Evolutionary conservation across 176 grass and related monocot species (phyloP), one percentile per base, ranked within the genome.

Genomic region (Musa acuminata): DNA sequence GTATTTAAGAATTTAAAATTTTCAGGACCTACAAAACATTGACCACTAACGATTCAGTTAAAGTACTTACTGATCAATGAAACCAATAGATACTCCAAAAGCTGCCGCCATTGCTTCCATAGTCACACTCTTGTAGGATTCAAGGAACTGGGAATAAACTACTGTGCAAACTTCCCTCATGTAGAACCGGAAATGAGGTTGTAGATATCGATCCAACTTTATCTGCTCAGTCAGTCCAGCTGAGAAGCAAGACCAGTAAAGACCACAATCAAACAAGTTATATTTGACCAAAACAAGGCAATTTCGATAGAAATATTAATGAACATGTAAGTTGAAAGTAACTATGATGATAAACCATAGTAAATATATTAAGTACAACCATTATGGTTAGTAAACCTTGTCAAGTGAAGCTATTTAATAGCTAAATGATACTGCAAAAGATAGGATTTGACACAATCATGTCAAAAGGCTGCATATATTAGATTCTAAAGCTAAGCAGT

Each of bases 81-180:
- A 99, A 89, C 91, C 88, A 43, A 89, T 79, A 9, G 86, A 87
- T 14, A 94, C 96, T n/a, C 96, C 91, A 83, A 95, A 99, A 68
- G 91, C 86, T 54, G 86, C 77, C 43, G 96, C 90, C 96, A 99
- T 95, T 49, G 91, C 91, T 87, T 99, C 88, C 96, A 99, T 99
- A 1, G 88, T 99, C 73, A 99, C 91, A 55, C 96, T 99, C 73
- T 99, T 99, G 88, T 99, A 95, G n/a, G 96, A 99, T 79, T 95
- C 91, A 1, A 99, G 84, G 65, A 99, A 95, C 48, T 99, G 96
- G 10, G 96, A 99, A 79, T 99, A 95, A 60, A 95, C 86, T 57
- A 99, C 96, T 12, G 78, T 82, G 20, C 96, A 88, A 55, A 99
- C 86, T 84, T 99, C 96, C 67, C 96, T 90, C 96, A 95, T 99